phyloP scores from a whole-genome alignment of 2,329 filamentous ascomycete species.

The Fusarium verticillioides region DNA sequence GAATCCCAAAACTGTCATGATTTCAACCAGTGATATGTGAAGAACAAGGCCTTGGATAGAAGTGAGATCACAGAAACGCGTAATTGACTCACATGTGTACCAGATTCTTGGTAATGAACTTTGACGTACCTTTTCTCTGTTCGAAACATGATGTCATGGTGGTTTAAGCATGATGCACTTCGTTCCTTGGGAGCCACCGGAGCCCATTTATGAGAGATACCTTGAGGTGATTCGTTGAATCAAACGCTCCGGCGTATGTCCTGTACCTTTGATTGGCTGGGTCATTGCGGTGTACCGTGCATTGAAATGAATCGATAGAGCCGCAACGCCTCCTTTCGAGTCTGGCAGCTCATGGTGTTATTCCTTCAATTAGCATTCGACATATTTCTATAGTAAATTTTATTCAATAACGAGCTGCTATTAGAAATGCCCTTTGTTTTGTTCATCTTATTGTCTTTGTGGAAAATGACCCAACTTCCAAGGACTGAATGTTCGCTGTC shows the following conservation, averaged over 20 bases:
- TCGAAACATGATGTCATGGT: slow-evolving; percentile 9
- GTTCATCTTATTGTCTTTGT: too few species aligned
- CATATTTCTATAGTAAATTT: too few species aligned
- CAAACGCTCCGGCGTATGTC: rapidly evolving
- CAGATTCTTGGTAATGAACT: background rate
- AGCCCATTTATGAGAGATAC: rapidly evolving
- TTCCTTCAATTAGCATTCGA: too few species aligned
- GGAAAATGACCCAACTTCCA: too few species aligned
- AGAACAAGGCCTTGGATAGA: rapidly evolving
- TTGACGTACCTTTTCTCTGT: background rate
- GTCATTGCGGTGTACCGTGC: rapidly evolving
- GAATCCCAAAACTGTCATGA: rapidly evolving
- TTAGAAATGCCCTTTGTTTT: too few species aligned
- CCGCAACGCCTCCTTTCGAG: too few species aligned
- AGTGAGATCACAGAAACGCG: rapidly evolving
- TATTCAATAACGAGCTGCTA: too few species aligned
- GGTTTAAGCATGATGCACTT: slow-evolving; percentile 1
- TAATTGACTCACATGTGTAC: rapidly evolving
- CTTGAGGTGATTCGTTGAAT: background rate
- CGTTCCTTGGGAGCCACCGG: background rate
- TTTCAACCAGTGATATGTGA: background rate
- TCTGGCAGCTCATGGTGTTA: too few species aligned
- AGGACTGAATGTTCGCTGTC: too few species aligned
- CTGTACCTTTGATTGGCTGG: background rate
- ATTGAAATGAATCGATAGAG: background rate